Base-by-base conservation (phyloP, 129 eudicot genomes). In the Lactuca sativa region DNA sequence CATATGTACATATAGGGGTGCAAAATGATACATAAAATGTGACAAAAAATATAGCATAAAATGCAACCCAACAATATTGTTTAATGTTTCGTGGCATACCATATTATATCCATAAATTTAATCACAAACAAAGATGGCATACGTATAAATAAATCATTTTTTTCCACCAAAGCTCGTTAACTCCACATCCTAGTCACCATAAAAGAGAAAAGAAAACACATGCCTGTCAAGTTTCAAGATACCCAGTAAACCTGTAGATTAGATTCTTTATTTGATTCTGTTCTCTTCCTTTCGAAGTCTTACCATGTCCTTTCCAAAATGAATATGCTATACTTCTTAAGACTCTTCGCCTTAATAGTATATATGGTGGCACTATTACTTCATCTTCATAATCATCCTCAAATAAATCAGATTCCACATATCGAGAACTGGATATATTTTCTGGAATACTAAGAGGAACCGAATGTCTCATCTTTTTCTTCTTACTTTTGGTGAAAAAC, bases 171-270 rank as follows among this genome's bases (percentile, higher is more conserved):
- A 3, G 0, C 3, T 36, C 13, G 41, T 9, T 34, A 64, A 64
- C 13, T 10, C 3, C 11, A 43, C 36, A 40, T 40, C 31, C 36
- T 38, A 41, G 36, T 12, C 48, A 41, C 16, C 16, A 41, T 40
- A 41, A 15, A 47, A 31, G 47, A 37, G 25, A 69, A 4, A 57
- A n/a, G 9, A 41, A 57, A 48, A 55, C 36, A 13, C 21, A 30
- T 58, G 37, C 8, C 3, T 3, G 43, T 67, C 58, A 91, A 61
- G 77, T 74, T 80, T 90, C 97, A 30, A 90, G 80, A 66, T 81
- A 90, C 3, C 92, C 95, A 4, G 95, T 87, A 76, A 88, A 41
- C 71, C 90, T 81, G 31, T 87, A 85, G 37, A 91, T 77, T 7
- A 88, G 77, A 75, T 91, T 80, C 79, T 92, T 78, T 36, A 88